phyloP scores from a whole-genome alignment of 208 protist genomes.

The Acanthamoeba quina region DNA sequence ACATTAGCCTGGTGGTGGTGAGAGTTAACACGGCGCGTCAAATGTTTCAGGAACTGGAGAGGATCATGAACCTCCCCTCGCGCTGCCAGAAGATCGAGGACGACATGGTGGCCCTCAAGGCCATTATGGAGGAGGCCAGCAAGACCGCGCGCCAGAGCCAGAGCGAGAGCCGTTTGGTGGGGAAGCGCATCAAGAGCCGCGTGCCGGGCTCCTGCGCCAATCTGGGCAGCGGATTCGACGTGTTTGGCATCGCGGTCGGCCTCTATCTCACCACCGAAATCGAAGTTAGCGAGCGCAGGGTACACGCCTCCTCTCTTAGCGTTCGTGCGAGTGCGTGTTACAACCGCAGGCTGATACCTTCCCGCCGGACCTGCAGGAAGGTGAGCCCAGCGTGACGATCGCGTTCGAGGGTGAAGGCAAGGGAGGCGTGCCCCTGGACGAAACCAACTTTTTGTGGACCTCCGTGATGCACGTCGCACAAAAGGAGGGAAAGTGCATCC shows the following conservation, averaged over 20 bases:
- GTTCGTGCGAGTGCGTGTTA: background rate
- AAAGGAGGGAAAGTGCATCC: conserved; percentile 26
- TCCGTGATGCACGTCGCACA: conserved; percentile 1
- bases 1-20: background rate
- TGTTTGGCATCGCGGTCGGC: conserved; percentile 50
- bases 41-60: conserved; percentile 13
- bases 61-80: conserved; percentile 56
- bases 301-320: background rate
- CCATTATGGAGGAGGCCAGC: conserved; percentile 36
- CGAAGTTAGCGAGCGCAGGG: background rate
- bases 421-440: conserved; percentile 17
- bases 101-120: background rate
- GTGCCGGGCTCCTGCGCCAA: conserved; percentile 71
- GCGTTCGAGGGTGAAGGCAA: conserved; percentile 48
- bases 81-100: conserved; percentile 39
- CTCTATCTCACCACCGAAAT: conserved; percentile 39
- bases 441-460: conserved; percentile 68
- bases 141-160: background rate
- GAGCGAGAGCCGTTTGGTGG: background rate
- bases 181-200: background rate
- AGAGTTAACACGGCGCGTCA: too few species aligned
- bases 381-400: conserved; percentile 2
- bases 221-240: conserved; percentile 59
- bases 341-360: background rate
- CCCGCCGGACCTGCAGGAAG: background rate